Evolutionary conservation across 2,329 filamentous ascomycete genomes (phyloP).

Genomic region (Bipolaris cookei): DNA sequence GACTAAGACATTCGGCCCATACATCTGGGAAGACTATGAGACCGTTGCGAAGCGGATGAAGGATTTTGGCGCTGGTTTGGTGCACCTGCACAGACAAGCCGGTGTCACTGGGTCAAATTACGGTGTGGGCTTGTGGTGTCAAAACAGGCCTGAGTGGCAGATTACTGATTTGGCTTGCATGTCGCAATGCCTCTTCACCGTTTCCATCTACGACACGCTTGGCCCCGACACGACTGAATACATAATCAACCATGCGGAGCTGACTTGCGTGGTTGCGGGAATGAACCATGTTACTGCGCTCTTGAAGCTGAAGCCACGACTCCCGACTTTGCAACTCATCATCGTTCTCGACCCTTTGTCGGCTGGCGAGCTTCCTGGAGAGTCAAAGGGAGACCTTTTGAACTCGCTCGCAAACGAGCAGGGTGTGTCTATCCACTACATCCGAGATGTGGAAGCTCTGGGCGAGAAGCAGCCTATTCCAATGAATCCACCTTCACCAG

Average conservation of each 20-base stretch:
- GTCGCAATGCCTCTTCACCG: conserved; percentile 85
- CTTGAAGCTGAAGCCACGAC: conserved; percentile 76
- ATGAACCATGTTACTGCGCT: conserved; percentile 81
- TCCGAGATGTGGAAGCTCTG: conserved; percentile 80
- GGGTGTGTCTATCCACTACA: conserved; percentile 79
- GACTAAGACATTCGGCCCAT: conserved; percentile 77
- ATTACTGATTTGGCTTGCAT: conserved; percentile 84
- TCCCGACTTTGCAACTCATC: conserved; percentile 85
- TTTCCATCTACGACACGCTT: conserved; percentile 95
- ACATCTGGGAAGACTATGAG: conserved; percentile 82
- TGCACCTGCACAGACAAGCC: conserved; percentile 77
- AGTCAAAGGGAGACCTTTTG: conserved; percentile 80
- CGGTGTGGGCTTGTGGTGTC: conserved; percentile 83
- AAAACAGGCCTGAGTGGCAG: conserved; percentile 90
- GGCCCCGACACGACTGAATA: conserved; percentile 91
- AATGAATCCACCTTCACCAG: conserved; percentile 72
- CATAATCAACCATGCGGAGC: conserved; percentile 88
- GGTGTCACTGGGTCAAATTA: conserved; percentile 70
- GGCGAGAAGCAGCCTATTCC: conserved; percentile 73
- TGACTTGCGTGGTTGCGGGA: conserved; percentile 77
- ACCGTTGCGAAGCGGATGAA: conserved; percentile 79
- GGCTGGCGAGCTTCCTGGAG: conserved; percentile 74
- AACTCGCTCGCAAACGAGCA: conserved; percentile 74
- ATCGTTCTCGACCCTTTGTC: conserved; percentile 85
- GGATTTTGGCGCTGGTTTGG: conserved; percentile 84